Evolutionary conservation across 2,329 filamentous ascomycete species (phyloP), one percentile per base, ranked within the genome.

Genomic region (Phaeophleospora eucalypticola): DNA sequence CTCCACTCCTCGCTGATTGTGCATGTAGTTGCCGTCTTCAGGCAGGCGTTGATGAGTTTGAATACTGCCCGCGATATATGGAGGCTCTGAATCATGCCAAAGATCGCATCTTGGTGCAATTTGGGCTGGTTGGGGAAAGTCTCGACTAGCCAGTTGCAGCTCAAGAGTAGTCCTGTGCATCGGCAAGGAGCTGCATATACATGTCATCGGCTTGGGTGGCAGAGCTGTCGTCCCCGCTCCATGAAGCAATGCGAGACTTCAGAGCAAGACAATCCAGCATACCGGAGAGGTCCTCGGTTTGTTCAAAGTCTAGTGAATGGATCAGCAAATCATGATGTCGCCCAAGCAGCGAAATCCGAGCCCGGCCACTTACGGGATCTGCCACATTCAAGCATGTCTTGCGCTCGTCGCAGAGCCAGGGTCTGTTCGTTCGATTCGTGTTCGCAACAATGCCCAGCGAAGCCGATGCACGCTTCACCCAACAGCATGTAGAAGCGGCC

Each of bases 231-330:
- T 89, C 84, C 0, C 84, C 86, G 6, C 79, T 75, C 38, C 84
- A 71, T 65, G 83, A 82, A 73, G 87, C 86, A 41, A 94, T 78
- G 41, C 82, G 82, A 3, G 86, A 84, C 68, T 88, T 90, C 73
- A 93, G 93, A 16, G 85, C 84, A 70, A 90, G 78, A 73, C 87
- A 82, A 66, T 89, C 85, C 60, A 87, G 84, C 68, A 87, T 84
- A 44, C 81, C 82, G n/a, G 73, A 69, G 12, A 83, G 69, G 62
- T 87, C 86, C 62, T 87, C 82, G 12, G 88, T 72, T 38, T 73
- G 76, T 35, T 81, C 79, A 63, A 80, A 94, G 52, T 83, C 14
- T n/a, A n/a, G n/a, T n/a, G n/a, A n/a, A n/a, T n/a, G n/a, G n/a
- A n/a, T n/a, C n/a, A n/a, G n/a, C n/a, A n/a, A n/a, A n/a, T n/a